Percentiles rank a stretch among this genome's conserved stretches.
These are phyloP conservation scores for Martiniozyma asiatica DNA, from an alignment of 1,139 yeast genomes.

Conservation along the genomic window DNA sequence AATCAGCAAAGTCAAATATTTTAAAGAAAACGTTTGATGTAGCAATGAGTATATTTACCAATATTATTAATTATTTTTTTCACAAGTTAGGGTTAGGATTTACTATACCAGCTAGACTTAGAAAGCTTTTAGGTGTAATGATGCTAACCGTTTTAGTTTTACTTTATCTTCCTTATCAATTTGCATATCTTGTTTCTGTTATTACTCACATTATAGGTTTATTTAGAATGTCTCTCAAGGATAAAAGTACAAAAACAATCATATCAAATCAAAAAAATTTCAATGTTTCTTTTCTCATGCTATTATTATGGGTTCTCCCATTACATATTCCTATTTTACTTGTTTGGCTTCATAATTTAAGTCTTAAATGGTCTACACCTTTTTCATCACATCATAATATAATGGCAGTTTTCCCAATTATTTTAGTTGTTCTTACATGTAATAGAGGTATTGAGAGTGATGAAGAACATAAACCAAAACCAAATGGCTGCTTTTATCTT, in stretches of 20 bases:
- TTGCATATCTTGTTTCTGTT: constrained; percentile 53
- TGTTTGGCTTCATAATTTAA: constrained; percentile 59
- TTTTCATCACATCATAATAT: constrained; percentile 69
- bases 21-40: constrained; percentile 1
- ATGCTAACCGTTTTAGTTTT: constrained; percentile 34
- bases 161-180: constrained; percentile 65
- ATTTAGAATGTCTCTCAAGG: constrained; percentile 21
- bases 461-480: no score
- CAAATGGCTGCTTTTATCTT: no score
- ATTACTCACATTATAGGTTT: constrained; percentile 39
- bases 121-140: constrained; percentile 22
- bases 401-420: constrained; percentile 52
- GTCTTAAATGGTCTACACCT: constrained; percentile 62
- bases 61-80: no score
- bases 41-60: no score
- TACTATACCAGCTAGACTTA: constrained; percentile 3
- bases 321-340: constrained; percentile 56
- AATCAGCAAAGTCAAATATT: background rate
- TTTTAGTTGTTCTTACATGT: constrained; percentile 27
- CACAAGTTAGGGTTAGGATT: background rate
- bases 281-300: constrained; percentile 40
- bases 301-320: constrained; percentile 60
- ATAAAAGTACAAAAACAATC: constrained; percentile 1
- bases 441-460: constrained; percentile 3
- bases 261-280: constrained; percentile 28